Evolutionary conservation across 495 filamentous ascomycete species (phyloP).

Genomic region (Neurospora sp.): DNA sequence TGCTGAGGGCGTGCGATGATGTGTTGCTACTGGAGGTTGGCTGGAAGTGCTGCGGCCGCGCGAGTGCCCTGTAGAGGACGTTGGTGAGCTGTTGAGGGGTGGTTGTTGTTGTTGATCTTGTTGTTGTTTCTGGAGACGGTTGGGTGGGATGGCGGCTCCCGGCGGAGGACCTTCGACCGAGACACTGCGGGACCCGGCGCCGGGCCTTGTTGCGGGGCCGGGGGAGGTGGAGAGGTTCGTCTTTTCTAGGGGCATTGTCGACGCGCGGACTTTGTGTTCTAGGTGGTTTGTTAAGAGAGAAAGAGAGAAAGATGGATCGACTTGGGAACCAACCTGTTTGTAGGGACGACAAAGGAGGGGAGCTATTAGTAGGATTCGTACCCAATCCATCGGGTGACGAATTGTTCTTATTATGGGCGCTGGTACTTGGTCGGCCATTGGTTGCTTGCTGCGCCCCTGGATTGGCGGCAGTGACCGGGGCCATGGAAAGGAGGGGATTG

Average conservation of each 20-base stretch:
- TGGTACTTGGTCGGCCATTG: not conserved
- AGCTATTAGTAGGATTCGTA: not conserved
- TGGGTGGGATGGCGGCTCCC: not conserved
- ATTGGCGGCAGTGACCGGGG: not conserved
- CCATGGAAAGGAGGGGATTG: not conserved
- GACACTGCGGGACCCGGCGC: not conserved
- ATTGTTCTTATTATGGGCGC: not conserved
- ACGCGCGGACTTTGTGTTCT: not conserved
- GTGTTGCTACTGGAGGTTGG: not conserved
- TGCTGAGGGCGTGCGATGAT: not conserved
- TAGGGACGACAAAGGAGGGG: not conserved
- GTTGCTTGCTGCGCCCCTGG: not conserved
- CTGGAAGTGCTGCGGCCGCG: not conserved
- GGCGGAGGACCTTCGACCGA: not conserved
- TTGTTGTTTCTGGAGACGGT: not conserved
- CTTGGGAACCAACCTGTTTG: not conserved
- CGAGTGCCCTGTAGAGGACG: not conserved
- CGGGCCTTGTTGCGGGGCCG: not conserved
- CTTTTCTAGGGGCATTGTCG: not conserved
- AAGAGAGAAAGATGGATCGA: not conserved
- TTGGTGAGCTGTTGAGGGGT: not conserved
- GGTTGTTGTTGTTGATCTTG: not conserved
- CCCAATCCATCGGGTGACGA: not conserved
- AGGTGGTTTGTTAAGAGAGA: not conserved
- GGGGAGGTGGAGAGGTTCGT: not conserved